phyloP scores from a whole-genome alignment of 169 alveolate genomes.

The Perkinsus olseni region DNA sequence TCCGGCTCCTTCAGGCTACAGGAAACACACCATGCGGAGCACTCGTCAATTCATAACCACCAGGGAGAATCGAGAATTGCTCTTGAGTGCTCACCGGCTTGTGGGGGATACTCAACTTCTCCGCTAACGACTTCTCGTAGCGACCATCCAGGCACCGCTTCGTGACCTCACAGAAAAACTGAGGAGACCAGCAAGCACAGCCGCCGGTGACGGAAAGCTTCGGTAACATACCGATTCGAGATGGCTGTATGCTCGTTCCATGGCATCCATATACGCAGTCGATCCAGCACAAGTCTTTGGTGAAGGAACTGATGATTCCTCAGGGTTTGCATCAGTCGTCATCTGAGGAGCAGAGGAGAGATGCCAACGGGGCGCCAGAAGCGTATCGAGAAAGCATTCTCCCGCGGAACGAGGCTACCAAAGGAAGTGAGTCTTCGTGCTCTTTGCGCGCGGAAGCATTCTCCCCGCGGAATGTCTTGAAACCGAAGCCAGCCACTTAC shows the following conservation, averaged over 20 bases:
- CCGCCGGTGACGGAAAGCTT: background rate
- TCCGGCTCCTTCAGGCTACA: background rate
- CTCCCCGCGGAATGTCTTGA: no score
- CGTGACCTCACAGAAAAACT: background rate
- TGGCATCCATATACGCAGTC: background rate
- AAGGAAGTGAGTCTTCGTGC: background rate
- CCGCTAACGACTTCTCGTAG: background rate
- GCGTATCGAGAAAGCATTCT: no score
- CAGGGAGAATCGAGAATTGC: no score
- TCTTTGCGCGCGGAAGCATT: no score
- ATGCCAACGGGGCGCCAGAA: no score
- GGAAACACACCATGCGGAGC: background rate
- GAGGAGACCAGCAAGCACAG: background rate
- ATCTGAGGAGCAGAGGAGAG: no score
- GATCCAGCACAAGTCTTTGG: no score
- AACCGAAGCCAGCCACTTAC: background rate
- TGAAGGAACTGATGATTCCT: no score
- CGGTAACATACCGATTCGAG: background rate
- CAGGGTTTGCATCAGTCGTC: no score
- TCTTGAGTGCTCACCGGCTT: background rate
- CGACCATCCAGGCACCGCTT: background rate
- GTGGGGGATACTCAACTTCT: background rate
- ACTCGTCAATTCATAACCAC: no score
- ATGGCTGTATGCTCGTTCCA: background rate
- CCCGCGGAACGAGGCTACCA: background rate